Evolutionary conservation across 805 yeast genomes (phyloP).

Genomic region (Maudiozyma serrabonitensis): DNA sequence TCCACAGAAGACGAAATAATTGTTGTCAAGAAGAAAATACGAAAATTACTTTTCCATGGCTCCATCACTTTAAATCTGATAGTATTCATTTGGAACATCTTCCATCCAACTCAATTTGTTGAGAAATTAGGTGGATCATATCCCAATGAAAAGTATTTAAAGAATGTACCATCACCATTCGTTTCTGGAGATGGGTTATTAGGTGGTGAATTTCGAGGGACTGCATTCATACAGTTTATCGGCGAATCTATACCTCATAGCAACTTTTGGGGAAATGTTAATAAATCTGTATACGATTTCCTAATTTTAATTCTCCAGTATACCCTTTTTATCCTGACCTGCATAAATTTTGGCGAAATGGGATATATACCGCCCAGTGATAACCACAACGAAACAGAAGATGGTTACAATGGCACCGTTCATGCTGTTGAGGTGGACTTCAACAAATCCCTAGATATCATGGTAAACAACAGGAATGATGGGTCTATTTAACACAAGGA

Average conservation of each 20-base stretch:
- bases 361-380: conserved; percentile 10
- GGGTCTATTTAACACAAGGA: not conserved
- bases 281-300: conserved; percentile 20
- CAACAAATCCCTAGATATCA: conserved; percentile 11
- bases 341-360: conserved; percentile 19
- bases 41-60: conserved; percentile 19
- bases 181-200: conserved; percentile 17
- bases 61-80: conserved; percentile 18
- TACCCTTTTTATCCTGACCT: conserved; percentile 18
- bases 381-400: conserved; percentile 19
- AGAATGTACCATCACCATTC: conserved; percentile 26
- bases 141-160: conserved; percentile 14
- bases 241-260: conserved; percentile 37
- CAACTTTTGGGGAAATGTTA: conserved; percentile 27
- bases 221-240: conserved; percentile 35
- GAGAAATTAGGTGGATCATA: conserved; percentile 25
- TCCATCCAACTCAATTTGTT: conserved; percentile 30
- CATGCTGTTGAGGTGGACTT: conserved; percentile 31
- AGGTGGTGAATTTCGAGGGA: conserved; percentile 29
- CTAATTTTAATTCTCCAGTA: conserved; percentile 21
- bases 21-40: conserved; percentile 13
- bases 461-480: not conserved
- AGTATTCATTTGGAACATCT: conserved; percentile 10
- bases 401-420: conserved; percentile 39
- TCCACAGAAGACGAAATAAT: conserved; percentile 2